Evolutionary conservation across 2,329 filamentous ascomycete species (phyloP), one percentile per base, ranked within the genome.

Genomic region (Tolypocladium paradoxum): DNA sequence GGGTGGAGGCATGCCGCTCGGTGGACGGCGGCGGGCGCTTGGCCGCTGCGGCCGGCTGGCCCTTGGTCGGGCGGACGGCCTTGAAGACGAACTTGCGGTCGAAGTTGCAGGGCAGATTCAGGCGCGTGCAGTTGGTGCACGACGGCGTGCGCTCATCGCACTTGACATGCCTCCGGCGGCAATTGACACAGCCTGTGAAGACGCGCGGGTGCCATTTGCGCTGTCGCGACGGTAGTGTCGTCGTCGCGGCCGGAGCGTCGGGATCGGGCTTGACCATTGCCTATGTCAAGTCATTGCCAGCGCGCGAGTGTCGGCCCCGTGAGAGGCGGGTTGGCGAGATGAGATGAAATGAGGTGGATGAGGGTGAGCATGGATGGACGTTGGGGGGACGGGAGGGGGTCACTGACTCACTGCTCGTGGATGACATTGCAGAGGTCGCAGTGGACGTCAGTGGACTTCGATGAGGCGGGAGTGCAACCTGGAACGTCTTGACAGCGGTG

Each of bases 161-260:
- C 49, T 59, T 58, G 51, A 59, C 68, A 61, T 71, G 69, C 29
- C 69, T 67, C 35, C 67, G 63, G 48, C 68, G 67, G 55, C 69
- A 72, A 52, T 68, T 70, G 35, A 66, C 66, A 53, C 69, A 72
- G 11, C 69, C 69, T 1, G 69, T 71, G 51, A 71, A 71, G 9
- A 68, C 68, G 34, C 69, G 67, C 47, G 70, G 68, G 57, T 71
- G 69, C 69, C 69, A 71, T 60, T 51, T 54, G 24, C 56, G 54
- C 35, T 58, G 57, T 14, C 57, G 56, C 47, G 50, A 27, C 3
- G 55, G 47, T 14, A 50, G 49, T 14, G 36, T 29, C 40, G 37
- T 27, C 20, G 49, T 49, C 35, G 38, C 34, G 46, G 53, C 50
- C 35, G 47, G 22, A 20, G 29, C 49, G 49, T 55, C 54, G 37